Conservation (phyloP, 495 filamentous ascomycete genomes). For the Paragyromitra xinjiangensis region DNA sequence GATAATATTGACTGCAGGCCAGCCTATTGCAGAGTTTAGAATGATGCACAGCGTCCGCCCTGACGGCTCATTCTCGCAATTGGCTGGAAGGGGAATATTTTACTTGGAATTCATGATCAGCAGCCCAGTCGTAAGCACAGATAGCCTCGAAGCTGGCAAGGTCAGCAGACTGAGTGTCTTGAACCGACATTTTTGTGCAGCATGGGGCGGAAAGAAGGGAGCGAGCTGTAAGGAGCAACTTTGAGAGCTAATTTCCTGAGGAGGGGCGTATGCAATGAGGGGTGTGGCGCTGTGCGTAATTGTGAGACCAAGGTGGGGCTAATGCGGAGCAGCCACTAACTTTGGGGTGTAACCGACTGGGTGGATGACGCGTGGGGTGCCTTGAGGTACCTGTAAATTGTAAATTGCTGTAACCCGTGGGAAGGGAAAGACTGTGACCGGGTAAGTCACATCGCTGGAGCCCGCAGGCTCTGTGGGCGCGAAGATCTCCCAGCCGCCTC, state of each 20-base stretch:
- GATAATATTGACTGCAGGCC: conserved; percentile 57
- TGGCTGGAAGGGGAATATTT: conserved; percentile 25
- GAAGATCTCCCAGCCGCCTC: conserved; percentile 35
- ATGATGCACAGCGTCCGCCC: conserved; percentile 13
- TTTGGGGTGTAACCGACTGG: conserved; percentile 19
- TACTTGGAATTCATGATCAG: conserved; percentile 67
- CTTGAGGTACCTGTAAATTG: conserved; percentile 1
- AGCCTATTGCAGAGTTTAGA: conserved; percentile 47
- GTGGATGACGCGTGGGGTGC: conserved; percentile 40
- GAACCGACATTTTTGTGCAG: conserved; percentile 25
- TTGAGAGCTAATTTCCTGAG: conserved; percentile 4
- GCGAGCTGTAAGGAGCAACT: conserved; percentile 7
- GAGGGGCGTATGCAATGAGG: conserved; percentile 31
- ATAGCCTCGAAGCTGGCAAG: conserved; percentile 55
- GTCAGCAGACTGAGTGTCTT: conserved; percentile 44
- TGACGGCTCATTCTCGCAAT: conserved; percentile 20
- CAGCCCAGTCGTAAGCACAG: conserved; percentile 65
- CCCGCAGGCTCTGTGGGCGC: conserved; percentile 7
- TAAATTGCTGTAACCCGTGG: neutral
- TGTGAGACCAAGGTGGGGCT: conserved; percentile 12
- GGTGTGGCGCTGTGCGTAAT: conserved; percentile 47
- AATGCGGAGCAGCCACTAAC: conserved; percentile 14
- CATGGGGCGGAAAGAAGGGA: neutral
- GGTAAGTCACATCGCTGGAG: conserved; percentile 38
- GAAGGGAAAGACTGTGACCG: conserved; percentile 36